A percentile compares a stretch with the other conserved stretches of the same genome.
phyloP scores from a whole-genome alignment of 2,329 filamentous ascomycete species.

The Fusarium nanum region DNA sequence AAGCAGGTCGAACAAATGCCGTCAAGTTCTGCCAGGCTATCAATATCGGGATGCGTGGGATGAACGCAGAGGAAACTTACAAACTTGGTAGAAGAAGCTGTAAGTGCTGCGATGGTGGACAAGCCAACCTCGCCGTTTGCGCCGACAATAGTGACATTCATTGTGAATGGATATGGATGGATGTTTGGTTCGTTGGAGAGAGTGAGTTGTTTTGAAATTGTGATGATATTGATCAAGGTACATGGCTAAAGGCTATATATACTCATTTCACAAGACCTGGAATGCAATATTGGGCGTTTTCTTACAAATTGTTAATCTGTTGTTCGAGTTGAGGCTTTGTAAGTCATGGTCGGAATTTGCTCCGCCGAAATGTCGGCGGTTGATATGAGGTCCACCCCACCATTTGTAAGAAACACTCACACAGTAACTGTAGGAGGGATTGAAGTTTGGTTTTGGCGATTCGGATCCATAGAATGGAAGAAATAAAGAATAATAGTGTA shows the following conservation, averaged over 20 bases:
- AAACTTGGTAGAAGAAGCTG: slow-evolving; percentile 18
- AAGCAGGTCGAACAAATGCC: slow-evolving; percentile 29
- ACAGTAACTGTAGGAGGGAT: neutral
- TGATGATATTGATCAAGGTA: neutral
- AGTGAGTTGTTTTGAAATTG: neutral
- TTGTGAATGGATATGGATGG: neutral
- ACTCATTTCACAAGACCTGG: neutral
- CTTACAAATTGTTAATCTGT: slow-evolving; percentile 14
- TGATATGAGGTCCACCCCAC: neutral
- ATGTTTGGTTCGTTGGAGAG: neutral
- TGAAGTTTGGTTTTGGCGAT: neutral
- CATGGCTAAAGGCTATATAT: slow-evolving; percentile 1
- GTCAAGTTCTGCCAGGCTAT: slow-evolving; percentile 15
- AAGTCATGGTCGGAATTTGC: slow-evolving; percentile 2
- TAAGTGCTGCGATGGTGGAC: slow-evolving; percentile 27
- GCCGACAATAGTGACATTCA: slow-evolving; percentile 38
- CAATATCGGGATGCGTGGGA: neutral
- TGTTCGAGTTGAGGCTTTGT: slow-evolving; percentile 20
- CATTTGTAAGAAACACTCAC: too few relatives aligned
- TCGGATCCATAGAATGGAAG: neutral
- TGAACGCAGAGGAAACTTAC: neutral
- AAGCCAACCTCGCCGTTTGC: slow-evolving; percentile 33
- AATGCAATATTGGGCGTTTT: neutral
- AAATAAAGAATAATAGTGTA: neutral
- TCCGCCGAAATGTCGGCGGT: slow-evolving; percentile 24